These are phyloP conservation scores for Quercus lobata DNA, from an alignment of 331 rosid genomes.

Conservation along the genomic window DNA sequence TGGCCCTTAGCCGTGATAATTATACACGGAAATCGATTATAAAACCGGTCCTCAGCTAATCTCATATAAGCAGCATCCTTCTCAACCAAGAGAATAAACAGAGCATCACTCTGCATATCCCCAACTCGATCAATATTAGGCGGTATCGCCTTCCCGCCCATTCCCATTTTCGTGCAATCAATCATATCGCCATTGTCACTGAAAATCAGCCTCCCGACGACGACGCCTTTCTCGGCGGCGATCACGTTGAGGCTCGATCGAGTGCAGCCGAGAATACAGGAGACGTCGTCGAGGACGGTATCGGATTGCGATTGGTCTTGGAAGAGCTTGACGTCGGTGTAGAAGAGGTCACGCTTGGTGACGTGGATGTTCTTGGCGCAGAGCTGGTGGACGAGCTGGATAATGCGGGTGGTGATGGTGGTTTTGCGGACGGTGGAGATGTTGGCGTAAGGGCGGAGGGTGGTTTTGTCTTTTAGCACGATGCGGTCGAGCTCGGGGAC, in stretches of 20 bases:
- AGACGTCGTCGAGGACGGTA: constrained; percentile 78
- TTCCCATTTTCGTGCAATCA: constrained; percentile 94
- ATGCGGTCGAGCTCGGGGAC: constrained; percentile 91
- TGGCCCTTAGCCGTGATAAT: constrained; percentile 85
- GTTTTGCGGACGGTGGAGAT: constrained; percentile 84
- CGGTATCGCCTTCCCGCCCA: constrained; percentile 94
- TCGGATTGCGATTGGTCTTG: constrained; percentile 92
- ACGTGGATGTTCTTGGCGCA: constrained; percentile 78
- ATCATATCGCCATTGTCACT: constrained; percentile 95
- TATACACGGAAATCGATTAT: constrained; percentile 82
- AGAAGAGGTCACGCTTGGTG: constrained; percentile 92
- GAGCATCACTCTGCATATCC: constrained; percentile 91
- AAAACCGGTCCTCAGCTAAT: constrained; percentile 89
- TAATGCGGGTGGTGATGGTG: constrained; percentile 62
- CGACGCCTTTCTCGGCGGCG: constrained; percentile 92
- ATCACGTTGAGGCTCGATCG: constrained; percentile 82
- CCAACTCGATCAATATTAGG: constrained; percentile 88
- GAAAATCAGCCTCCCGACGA: constrained; percentile 80
- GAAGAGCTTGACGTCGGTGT: constrained; percentile 90
- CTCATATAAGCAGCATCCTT: constrained; percentile 93
- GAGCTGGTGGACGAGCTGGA: constrained; percentile 81
- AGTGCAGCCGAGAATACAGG: constrained; percentile 83
- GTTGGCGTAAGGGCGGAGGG: constrained; percentile 71
- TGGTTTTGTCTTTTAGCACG: constrained; percentile 65
- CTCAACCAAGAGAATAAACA: constrained; percentile 82